A percentile compares a stretch with the other conserved stretches of the same genome.
Evolutionary conservation across 768 basidiomycete species (phyloP).

Genomic region (Psilocybe sp.): DNA sequence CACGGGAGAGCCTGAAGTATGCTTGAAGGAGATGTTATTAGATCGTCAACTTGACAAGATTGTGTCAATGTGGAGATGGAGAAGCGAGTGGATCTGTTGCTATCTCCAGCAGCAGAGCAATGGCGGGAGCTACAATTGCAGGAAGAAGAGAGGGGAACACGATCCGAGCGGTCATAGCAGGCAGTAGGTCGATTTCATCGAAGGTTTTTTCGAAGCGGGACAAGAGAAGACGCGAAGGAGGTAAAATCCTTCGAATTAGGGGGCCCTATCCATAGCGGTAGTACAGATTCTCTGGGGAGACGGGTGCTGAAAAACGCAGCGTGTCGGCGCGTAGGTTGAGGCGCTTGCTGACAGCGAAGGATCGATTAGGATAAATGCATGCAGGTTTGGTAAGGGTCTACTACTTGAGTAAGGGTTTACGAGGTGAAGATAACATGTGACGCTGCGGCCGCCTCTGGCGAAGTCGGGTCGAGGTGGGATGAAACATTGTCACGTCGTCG

Average conservation of each 20-base stretch:
- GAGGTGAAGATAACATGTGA: too few species aligned
- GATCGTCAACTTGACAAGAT: neutral
- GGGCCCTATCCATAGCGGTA: constrained; percentile 11
- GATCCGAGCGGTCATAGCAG: constrained; percentile 14
- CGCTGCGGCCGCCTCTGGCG: too few species aligned
- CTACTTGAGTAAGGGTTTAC: too few species aligned
- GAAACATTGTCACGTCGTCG: too few species aligned
- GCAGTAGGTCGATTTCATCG: constrained; percentile 13
- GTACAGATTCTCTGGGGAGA: constrained; percentile 8
- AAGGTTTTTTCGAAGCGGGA: constrained; percentile 18
- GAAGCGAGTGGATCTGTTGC: constrained; percentile 2
- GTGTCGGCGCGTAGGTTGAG: constrained; percentile 27
- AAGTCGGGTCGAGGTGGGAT: too few species aligned
- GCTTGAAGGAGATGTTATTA: neutral
- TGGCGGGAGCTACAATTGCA: constrained; percentile 19
- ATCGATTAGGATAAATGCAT: too few species aligned
- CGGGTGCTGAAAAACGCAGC: neutral
- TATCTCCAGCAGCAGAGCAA: constrained; percentile 5
- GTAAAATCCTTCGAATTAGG: constrained; percentile 15
- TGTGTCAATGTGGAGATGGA: neutral
- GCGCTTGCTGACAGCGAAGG: too few species aligned
- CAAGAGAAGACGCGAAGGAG: constrained; percentile 16
- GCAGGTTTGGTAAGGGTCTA: too few species aligned
- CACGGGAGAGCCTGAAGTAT: constrained; percentile 1
- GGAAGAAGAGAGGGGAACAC: constrained; percentile 4